Evolutionary conservation across 164 flowering plant species (phyloP), one percentile per base, ranked within the genome.

Genomic region (Magnolia sinica): DNA sequence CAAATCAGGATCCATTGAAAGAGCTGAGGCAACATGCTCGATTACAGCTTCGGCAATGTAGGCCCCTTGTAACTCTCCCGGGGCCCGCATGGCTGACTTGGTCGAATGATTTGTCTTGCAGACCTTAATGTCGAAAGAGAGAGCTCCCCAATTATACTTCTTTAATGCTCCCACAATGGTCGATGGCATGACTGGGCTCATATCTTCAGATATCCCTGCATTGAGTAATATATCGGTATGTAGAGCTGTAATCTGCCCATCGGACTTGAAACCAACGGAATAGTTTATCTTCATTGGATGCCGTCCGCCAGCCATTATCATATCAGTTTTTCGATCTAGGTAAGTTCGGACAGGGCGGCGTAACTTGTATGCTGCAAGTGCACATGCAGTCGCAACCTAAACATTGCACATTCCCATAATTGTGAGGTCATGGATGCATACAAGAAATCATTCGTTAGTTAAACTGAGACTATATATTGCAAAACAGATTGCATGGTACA

Each of bases 281-380:
- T 91, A 95, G 5, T 87, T 90, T 81, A 93, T 81, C 74, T 92
- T 87, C 94, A 91, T 90, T 37, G 98, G 98, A 81, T 95, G 96
- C 73, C 98, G 83, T 86, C 97, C 98, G 80, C 96, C 97, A 18
- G 89, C 83, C 84, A 87, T 87, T 77, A 92, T 86, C 97, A 95
- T 93, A 81, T 91, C 98, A 22, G 93, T 88, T 86, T 90, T 89
- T 63, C 97, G 90, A 68, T 90, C 86, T 14, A 93, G 82, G 79
- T 91, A 95, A 29, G 75, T 82, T 74, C 95, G 84, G 31, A 93
- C 97, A 7, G 97, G 97, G 63, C 90, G 87, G 1, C 76, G 77
- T 76, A 95, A 81, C 76, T 89, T 90, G 79, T 95, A 77, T 50
- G 97, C 93, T 77, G 96, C 97, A 81, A 95, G 89, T 27, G 97